Conservation (phyloP, 306 rosid species). For the Adenanthera pavonina region DNA sequence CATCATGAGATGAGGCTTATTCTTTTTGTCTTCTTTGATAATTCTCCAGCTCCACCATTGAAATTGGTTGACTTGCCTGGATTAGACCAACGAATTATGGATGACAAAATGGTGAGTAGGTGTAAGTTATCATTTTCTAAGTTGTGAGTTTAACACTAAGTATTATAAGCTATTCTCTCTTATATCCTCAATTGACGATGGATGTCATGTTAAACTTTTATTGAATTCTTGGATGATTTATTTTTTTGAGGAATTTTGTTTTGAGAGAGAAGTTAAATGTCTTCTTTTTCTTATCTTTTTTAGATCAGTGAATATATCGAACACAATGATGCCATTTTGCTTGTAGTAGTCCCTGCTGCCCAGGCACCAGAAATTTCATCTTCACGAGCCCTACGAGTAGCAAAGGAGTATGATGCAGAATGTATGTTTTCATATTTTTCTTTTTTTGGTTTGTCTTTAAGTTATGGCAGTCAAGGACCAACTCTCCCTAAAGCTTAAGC, state of each 20-base stretch:
- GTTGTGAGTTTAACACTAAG: slow-evolving; percentile 18
- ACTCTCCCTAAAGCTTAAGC: neutral
- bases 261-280: slow-evolving; percentile 35
- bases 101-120: slow-evolving; percentile 81
- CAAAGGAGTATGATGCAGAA: slow-evolving; percentile 91
- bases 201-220: slow-evolving; percentile 4
- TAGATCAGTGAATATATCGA: slow-evolving; percentile 91
- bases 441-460: neutral
- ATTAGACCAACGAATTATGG: slow-evolving; percentile 82
- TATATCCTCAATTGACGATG: slow-evolving; percentile 29
- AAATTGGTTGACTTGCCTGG: slow-evolving; percentile 98
- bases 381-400: slow-evolving; percentile 78
- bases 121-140: slow-evolving; percentile 24
- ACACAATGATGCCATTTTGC: slow-evolving; percentile 91
- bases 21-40: slow-evolving; percentile 28
- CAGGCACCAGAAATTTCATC: slow-evolving; percentile 95
- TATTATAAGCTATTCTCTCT: slow-evolving; percentile 22
- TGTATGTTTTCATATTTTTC: slow-evolving; percentile 55
- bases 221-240: slow-evolving; percentile 26
- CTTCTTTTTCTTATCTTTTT: slow-evolving; percentile 36
- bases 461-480: neutral
- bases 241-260: slow-evolving; percentile 36
- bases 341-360: slow-evolving; percentile 85
- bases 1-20: slow-evolving; percentile 14
- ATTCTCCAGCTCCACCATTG: slow-evolving; percentile 83